Evolutionary conservation across 208 protist species (phyloP), one percentile per base, ranked within the genome.

Genomic region (Trypanosoma theileri): DNA sequence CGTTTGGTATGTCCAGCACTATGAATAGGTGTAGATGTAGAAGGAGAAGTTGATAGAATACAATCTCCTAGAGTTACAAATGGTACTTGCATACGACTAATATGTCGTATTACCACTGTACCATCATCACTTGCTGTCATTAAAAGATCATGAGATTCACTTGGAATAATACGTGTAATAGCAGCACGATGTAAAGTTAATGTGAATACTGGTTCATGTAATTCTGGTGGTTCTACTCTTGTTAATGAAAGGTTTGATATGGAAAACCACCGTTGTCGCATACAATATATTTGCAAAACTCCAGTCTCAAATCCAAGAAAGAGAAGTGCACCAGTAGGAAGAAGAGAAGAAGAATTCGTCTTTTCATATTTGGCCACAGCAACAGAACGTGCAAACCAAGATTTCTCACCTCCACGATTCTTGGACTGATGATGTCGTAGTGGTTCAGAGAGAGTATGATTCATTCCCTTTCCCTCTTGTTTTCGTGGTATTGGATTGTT

Each of bases 261-360:
- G 8, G 76, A 65, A 58, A 96, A 96, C 85, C 88, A 94, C 42
- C 74, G 66, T 21, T 56, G n/a, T 42, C 69, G 78, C 41, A 96
- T 69, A 53, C 60, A 66, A 60, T 89, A 96, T 31, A 81, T 63
- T 74, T 94, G 88, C 51, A 96, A 24, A 1, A 87, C 71, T 22
- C 88, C 88, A 19, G 85, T 83, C 24, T 87, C 83, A 59, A 92
- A 96, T 40, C 91, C 91, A 31, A 93, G 53, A 8, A 94, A 46
- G 7, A 93, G 66, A 62, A 86, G 86, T 9, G 69, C 74, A 17
- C 77, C 80, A 45, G 10, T 54, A 10, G 65, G 61, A 24, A 85
- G 41, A 26, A 59, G 26, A 48, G 50, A 67, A 40, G 50, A 45
- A 48, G 66, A 72, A 42, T 45, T 40, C 28, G 45, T 24, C 13